Base-by-base conservation (phyloP, 768 basidiomycete genomes). In the Phylloporus sp. region DNA sequence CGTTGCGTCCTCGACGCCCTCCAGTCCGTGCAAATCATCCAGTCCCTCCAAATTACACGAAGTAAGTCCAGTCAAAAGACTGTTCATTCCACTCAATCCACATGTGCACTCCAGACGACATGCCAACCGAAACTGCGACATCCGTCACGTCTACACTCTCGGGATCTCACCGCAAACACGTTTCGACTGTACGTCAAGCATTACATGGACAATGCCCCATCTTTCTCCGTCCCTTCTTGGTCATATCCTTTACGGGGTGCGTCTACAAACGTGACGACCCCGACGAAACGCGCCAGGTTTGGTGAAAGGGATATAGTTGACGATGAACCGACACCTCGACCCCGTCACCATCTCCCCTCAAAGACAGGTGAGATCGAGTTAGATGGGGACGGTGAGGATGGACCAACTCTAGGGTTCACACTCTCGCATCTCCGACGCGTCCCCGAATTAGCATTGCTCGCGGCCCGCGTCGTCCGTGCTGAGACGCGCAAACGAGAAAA, bases 121-220 rank as follows among this genome's bases (percentile, higher is more conserved):
- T n/a, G 58, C 4, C 72, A 70, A 18, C 62, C 73, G 5, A 82
- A 79, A 61, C 71, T 91, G 40, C 84, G 86, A 40, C 88, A 91
- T 65, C 89, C 88, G 1, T 82, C 84, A 0, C 77, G 84, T 35
- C 70, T 91, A 24, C 84, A 78, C 49, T 78, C 81, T 0, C 73
- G 74, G 18, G 85, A 90, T 50, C 79, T 91, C 24, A 90, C 81
- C 2, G 77, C 73, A 4, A 85, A 85, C 53, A 85, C 82, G 0
- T 88, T 91, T 63, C 77, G 85, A 11, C 77, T 88, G 34, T 89
- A 91, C 58, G 57, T 91, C 53, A 88, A 87, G 57, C 84, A 90
- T 57, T 91, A 82, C 66, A 86, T 91, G 84, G 81, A 87, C 58
- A 73, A 83, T 59, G 76, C 75, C 0, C 70, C 32, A 45, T 61